Percentiles rank a stretch among this genome's conserved stretches.
phyloP scores from a whole-genome alignment of 164 flowering plant species.

The Amborella trichopoda region DNA sequence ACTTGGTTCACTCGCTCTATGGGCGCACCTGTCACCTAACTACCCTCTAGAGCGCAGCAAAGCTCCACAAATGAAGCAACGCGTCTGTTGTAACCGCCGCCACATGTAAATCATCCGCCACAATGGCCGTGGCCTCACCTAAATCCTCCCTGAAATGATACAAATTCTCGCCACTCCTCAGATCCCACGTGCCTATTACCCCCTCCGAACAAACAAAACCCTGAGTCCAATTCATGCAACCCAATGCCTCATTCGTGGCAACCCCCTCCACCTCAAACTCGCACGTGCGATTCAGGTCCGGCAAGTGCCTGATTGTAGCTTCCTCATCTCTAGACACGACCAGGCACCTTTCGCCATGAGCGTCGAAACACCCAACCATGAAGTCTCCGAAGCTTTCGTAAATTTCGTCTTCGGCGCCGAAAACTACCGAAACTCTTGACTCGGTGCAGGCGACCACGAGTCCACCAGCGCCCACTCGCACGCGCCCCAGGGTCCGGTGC shows the following conservation, averaged over 20 bases:
- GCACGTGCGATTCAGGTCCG: conserved; percentile 54
- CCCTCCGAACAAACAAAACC: conserved; percentile 46
- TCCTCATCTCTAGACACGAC: conserved; percentile 16
- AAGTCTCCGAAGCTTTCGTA: conserved; percentile 21
- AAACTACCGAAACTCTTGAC: conserved; percentile 17
- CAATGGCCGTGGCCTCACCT: conserved; percentile 32
- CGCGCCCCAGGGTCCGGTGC: conserved; percentile 38
- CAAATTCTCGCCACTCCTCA: conserved; percentile 24
- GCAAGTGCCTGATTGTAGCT: conserved; percentile 17
- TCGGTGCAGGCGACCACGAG: conserved; percentile 60
- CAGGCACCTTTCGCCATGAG: conserved; percentile 21
- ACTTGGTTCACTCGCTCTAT: too few relatives aligned
- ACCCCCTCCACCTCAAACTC: conserved; percentile 33
- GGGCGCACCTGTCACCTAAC: too few relatives aligned
- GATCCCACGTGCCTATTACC: conserved; percentile 44
- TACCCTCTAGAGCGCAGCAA: too few relatives aligned
- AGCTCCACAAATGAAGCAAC: conserved; percentile 53
- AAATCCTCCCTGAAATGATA: conserved; percentile 33
- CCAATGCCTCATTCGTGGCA: conserved; percentile 18
- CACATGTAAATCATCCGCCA: conserved; percentile 47
- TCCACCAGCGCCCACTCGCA: conserved; percentile 28
- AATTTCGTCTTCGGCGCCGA: conserved; percentile 29
- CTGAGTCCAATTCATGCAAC: conserved; percentile 55
- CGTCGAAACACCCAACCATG: conserved; percentile 41
- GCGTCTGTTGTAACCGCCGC: conserved; percentile 34